Base-by-base conservation (phyloP, 352 stramenopile species). In the Phytophthora multivora region DNA sequence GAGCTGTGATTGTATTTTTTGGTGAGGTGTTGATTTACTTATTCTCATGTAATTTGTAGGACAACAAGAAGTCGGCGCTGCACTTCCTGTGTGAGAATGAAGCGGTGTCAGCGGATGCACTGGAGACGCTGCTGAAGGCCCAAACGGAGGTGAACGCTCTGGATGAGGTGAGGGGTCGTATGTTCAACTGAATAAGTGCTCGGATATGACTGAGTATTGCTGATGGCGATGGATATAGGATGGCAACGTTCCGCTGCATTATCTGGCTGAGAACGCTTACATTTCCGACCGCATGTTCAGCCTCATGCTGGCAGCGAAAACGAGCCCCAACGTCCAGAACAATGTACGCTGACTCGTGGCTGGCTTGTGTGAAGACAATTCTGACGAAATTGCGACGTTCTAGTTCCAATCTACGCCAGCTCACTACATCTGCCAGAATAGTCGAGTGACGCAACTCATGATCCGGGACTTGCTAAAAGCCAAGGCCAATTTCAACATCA, bases 11-110 rank as follows among this genome's bases (percentile, higher is more conserved):
- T 41, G 13, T 30, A 12, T 40, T n/a, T 28, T 19, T 26, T 30
- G 30, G 26, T 23, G 10, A 15, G 10, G 10, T 33, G 3, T 13
- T 33, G 28, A 13, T 9, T 33, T 33, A 33, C 11, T 13, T 12
- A 33, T 33, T 9, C 7, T 4, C 3, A 12, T 33, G 3, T 33
- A 33, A 12, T 13, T 11, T 52, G 15, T 45, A 86, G 77, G 72
- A 83, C 42, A 77, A 68, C 21, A 71, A 73, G 47, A 86, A 86
- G 51, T 74, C 80, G 2, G 75, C 81, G 39, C 79, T 94, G 30
- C 86, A 94, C 57, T 54, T 91, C 16, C 59, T 94, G 16, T 92
- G 83, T 53, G 83, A 88, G 53, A 95, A 91, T 51, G 83, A 93
- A 52, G 47, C 53, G 5, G 71, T 81, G 19, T 78, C 71, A 1